Evolutionary conservation across 768 basidiomycete genomes (phyloP), one percentile per base, ranked within the genome.

Genomic region (Calocera viscosa): DNA sequence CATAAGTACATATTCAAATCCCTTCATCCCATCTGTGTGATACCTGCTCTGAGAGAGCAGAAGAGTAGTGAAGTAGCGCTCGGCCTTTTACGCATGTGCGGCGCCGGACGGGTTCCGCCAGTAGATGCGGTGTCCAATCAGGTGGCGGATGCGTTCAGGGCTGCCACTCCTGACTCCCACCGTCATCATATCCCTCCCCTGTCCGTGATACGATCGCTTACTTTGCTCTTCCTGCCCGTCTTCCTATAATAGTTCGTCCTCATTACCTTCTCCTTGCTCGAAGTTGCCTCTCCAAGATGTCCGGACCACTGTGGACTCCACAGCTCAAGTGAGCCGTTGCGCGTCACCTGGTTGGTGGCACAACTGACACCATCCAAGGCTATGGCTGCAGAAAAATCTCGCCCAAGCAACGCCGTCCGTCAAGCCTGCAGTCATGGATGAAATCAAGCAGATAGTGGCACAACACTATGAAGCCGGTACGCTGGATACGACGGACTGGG

Each of bases 371-470:
- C 2, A 2, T 10, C 26, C 30, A 3, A 98, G 94, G 79, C 86
- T 89, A 75, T 97, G 94, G 92, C 94, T 98, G 33, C 91, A 94
- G 74, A 87, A 86, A 77, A 95, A 91, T 74, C 81, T 98, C 28
- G 87, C 90, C 28, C 88, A 93, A 78, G 94, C 95, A 82, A 90
- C 90, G 19, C 89, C 94, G 70, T 77, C 82, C 64, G 97, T 95
- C 78, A 86, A 89, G 75, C 78, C 79, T 63, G 92, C 94, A 71
- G 94, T 94, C 24, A 91, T 94, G 74, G 83, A 88, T 68, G 96
- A 99, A 81, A 79, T 99, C 74, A 94, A 93, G 84, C 84, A 90
- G 86, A 89, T 93, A 83, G 96, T 99, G 77, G 88, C 90, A 84
- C 85, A 93, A 71, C 87, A 93, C 77, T 95, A 91, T 78, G 82